Conservation (phyloP, 371 early-diverging fungal genomes). For the Chytridium lagenaria region DNA sequence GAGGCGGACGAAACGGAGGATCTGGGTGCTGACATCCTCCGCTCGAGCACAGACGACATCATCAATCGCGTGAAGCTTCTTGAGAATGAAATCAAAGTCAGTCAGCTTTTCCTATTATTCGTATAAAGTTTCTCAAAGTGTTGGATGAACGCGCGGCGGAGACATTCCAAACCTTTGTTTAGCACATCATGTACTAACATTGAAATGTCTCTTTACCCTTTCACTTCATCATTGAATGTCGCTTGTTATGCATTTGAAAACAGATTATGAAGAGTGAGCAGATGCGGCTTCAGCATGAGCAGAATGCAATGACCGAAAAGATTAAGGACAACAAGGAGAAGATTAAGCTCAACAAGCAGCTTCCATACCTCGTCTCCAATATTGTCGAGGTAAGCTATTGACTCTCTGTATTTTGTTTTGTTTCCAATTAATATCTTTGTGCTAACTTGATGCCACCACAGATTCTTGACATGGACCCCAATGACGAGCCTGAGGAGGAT, state of each 20-base stretch:
- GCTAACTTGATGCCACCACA: conserved; percentile 44
- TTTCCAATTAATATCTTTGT: no score
- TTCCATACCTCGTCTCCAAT: conserved; percentile 99
- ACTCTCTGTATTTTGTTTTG: no score
- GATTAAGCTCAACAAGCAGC: conserved; percentile 98
- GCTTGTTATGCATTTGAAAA: neutral
- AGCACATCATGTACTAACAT: no score
- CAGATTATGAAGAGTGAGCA: conserved; percentile 93
- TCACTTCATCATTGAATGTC: no score
- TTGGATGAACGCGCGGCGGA: no score
- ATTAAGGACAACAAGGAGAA: conserved; percentile 99
- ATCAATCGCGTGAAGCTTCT: conserved; percentile 88
- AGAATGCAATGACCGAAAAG: conserved; percentile 84
- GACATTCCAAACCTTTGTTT: no score
- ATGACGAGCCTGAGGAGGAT: conserved; percentile 85
- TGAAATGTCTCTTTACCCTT: no score
- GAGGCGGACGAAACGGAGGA: conserved; percentile 61
- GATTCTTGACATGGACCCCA: conserved; percentile 93
- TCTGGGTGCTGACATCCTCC: conserved; percentile 89
- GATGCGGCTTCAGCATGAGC: conserved; percentile 87
- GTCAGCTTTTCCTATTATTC: neutral
- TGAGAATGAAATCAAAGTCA: conserved; percentile 95
- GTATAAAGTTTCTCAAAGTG: no score
- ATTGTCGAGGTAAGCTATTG: conserved; percentile 87
- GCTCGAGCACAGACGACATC: conserved; percentile 89